Evolutionary conservation across 208 protist genomes (phyloP), one percentile per base, ranked within the genome.

Genomic region (Porcisia hertigi): DNA sequence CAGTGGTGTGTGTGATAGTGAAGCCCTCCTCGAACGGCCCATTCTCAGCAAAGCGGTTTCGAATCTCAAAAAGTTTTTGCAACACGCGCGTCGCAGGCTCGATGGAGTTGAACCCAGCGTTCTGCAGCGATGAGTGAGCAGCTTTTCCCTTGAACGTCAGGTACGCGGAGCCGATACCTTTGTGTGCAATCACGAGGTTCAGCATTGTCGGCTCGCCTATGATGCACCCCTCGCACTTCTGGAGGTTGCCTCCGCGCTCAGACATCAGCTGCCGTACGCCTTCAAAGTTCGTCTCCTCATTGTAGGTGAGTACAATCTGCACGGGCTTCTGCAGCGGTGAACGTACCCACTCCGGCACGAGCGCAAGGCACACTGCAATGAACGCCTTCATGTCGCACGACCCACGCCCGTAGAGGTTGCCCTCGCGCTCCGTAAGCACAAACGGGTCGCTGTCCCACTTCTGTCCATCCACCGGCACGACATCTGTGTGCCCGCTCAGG

Each of bases 301-400:
- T 81, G 80, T 89, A 90, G 1, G 83, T 83, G 53, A 88, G 85
- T 43, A 83, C 86, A 69, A 85, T 81, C 75, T 94, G 88, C 58
- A 91, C 81, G 20, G 87, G 85, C 77, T 91, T 94, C 49, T 54
- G 57, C 53, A 79, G 83, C 76, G 83, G 84, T 75, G 86, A 73
- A n/a, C 76, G 65, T 65, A 86, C 76, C 53, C 86, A 85, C 73
- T 84, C 76, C 25, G 63, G 63, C 41, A 69, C 63, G 16, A 91
- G 80, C 2, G 88, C 73, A 18, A 94, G 77, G 54, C 45, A 67
- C 34, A 94, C 84, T 2, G 90, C 87, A 36, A 94, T 80, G 77
- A 94, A 90, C 30, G 80, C 87, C 77, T 94, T 94, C 90, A 92
- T 94, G 74, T 94, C 87, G 57, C 86, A 87, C 55, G 88, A 76